Conservation (phyloP, 306 rosid genomes). For the Castanopsis chinensis region DNA sequence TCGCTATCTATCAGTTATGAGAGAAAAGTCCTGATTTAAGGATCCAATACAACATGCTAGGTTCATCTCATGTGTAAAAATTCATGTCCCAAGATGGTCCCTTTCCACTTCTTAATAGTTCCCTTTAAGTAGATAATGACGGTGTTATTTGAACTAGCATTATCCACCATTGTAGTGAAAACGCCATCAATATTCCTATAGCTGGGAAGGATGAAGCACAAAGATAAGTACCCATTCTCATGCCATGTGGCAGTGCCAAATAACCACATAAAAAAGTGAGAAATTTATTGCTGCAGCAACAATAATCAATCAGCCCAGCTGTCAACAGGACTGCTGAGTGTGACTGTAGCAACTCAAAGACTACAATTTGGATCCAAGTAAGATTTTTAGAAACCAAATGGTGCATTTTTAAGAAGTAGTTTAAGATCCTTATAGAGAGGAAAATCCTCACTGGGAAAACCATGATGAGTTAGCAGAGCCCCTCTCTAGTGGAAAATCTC, state of each 20-base stretch:
- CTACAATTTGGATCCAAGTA: background rate
- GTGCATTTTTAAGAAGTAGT: background rate
- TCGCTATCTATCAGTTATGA: no score
- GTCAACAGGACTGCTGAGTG: background rate
- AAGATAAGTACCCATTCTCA: background rate
- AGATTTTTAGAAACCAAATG: no score
- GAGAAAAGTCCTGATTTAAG: no score
- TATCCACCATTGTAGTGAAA: no score
- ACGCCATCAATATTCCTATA: no score
- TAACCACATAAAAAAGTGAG: background rate
- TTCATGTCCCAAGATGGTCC: no score
- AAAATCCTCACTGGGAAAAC: background rate
- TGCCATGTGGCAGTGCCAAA: background rate
- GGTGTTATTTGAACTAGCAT: no score
- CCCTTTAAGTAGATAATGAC: no score
- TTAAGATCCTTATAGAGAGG: background rate
- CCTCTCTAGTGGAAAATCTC: background rate
- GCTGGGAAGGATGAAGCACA: background rate
- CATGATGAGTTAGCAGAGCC: no score
- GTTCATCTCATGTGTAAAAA: no score
- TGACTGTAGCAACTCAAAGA: background rate
- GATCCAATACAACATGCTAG: no score
- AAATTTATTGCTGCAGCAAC: background rate
- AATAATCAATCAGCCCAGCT: background rate
- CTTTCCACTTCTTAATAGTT: no score